Percentiles rank a stretch among this genome's conserved stretches.
Conservation (phyloP, 1,284 basidiomycete genomes). For the Phellopilus nigrolimitatus region DNA sequence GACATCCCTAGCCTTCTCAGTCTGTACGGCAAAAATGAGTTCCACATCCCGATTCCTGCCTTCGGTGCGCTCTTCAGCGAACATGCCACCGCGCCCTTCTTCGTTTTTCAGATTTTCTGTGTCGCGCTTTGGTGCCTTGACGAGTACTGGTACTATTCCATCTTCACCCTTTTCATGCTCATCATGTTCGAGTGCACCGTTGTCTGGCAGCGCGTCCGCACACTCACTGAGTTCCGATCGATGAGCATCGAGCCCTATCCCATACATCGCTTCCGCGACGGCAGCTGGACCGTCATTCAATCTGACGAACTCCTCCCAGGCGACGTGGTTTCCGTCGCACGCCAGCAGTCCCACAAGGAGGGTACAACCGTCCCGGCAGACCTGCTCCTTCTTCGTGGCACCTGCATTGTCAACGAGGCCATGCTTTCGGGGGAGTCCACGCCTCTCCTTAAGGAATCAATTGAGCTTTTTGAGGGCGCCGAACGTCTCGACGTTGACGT, state of each 20-base stretch:
- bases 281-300: constrained; percentile 75
- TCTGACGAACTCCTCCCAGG: constrained; percentile 86
- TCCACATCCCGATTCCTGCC: constrained; percentile 91
- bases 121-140: constrained; percentile 94
- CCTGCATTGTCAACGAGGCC: constrained; percentile 94
- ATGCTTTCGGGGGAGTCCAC: constrained; percentile 98
- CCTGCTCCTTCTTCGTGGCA: constrained; percentile 81
- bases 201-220: constrained; percentile 91
- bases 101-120: constrained; percentile 95
- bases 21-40: constrained; percentile 88
- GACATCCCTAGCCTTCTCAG: constrained; percentile 45
- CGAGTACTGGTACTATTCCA: constrained; percentile 96
- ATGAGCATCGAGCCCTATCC: constrained; percentile 91
- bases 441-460: constrained; percentile 88
- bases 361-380: constrained; percentile 91
- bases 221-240: constrained; percentile 89
- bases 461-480: constrained; percentile 73
- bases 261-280: constrained; percentile 76
- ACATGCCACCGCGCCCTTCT: constrained; percentile 93
- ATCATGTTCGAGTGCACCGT: constrained; percentile 96
- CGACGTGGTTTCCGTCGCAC: constrained; percentile 79
- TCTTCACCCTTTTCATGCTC: constrained; percentile 97
- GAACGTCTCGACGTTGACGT: constrained; percentile 83
- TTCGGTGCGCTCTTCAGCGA: constrained; percentile 87
- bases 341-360: constrained; percentile 48